Conservation (phyloP, 331 rosid genomes). For the Quercus lobata region DNA sequence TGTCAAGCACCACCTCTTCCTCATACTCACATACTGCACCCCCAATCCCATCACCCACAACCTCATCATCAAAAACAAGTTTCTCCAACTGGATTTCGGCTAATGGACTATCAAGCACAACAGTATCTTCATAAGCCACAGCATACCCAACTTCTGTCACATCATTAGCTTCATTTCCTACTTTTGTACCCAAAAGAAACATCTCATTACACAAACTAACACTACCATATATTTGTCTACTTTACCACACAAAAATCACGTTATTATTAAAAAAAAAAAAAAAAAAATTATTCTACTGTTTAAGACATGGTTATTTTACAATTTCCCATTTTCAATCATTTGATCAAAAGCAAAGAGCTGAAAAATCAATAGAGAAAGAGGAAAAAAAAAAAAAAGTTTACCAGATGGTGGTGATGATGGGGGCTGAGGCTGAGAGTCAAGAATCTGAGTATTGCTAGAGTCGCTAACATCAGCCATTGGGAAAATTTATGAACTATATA, state of each 20-base stretch:
- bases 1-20: slow-evolving; percentile 70
- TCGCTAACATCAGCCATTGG: slow-evolving; percentile 4
- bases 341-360: background rate
- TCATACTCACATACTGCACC: slow-evolving; percentile 22
- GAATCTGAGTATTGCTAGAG: slow-evolving; percentile 4
- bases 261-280: too few species aligned
- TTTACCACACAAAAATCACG: too few species aligned
- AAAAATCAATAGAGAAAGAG: slow-evolving; percentile 2
- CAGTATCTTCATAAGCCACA: slow-evolving; percentile 32
- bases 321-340: background rate
- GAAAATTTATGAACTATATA: background rate
- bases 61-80: slow-evolving; percentile 28
- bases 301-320: background rate
- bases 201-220: background rate
- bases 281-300: background rate
- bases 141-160: slow-evolving; percentile 30
- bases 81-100: slow-evolving; percentile 25
- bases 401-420: slow-evolving; percentile 24
- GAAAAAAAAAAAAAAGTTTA: background rate
- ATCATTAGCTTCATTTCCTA: slow-evolving; percentile 27
- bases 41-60: slow-evolving; percentile 32
- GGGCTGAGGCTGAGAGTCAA: slow-evolving; percentile 16
- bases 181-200: slow-evolving; percentile 14
- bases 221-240: background rate
- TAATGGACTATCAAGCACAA: slow-evolving; percentile 29